Evolutionary conservation across 768 basidiomycete genomes (phyloP), one percentile per base, ranked within the genome.

Genomic region (Leccinum variicolor): DNA sequence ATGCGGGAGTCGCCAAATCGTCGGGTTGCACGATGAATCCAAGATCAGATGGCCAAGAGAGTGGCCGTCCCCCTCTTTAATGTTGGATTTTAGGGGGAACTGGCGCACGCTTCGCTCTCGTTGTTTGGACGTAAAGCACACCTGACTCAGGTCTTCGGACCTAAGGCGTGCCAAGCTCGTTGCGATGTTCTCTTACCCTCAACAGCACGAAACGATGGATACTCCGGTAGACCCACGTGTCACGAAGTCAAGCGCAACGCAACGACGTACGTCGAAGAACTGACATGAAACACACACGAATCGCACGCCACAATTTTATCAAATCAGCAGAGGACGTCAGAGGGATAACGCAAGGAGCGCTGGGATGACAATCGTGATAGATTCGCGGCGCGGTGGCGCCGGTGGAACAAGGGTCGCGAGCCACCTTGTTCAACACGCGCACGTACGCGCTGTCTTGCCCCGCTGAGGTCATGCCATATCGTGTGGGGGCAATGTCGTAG

Each of bases 11-110:
- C 52, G 46, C 13, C 26, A 25, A 19, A 28, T 50, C 45, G 51
- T 53, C 46, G 9, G 31, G 31, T 19, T 28, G 19, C 46, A 26
- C 41, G 26, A 39, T 23, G 33, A 19, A 53, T 11, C 28, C 11
- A 39, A 52, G 48, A 61, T 59, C 51, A 60, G 48, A 33, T 64
- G 50, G 36, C 10, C 41, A 43, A 39, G 31, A 26, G 10, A 63
- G 29, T 41, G 41, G 41, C 41, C 41, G 41, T 41, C 41, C 17
- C 39, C 36, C 41, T 41, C 41, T 15, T 41, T 41, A 19, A 19
- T 41, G n/a, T 41, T 19, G n/a, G 5, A 11, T 41, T 41, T 11
- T 41, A 31, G 11, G 29, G 31, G 2, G 41, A 11, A 1, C 41
- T 41, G 10, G 41, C 15, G n/a, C 41, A 41, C 10, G 41, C 19